phyloP scores from a whole-genome alignment of 1,284 basidiomycete genomes.

The Leccinum solheimii region DNA sequence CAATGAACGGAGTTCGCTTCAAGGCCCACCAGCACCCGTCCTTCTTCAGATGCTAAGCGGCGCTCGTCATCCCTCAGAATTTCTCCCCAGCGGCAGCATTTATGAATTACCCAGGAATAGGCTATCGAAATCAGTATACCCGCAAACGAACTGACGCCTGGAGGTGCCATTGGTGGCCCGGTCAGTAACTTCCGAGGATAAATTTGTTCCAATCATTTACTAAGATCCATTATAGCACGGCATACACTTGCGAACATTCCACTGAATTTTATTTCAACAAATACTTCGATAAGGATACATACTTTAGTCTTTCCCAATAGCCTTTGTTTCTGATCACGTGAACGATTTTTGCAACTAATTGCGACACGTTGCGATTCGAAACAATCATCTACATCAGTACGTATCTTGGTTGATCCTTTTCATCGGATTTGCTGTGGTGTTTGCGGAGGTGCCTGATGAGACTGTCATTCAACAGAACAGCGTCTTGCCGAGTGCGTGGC shows the following conservation, averaged over 20 bases:
- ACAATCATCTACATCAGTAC: conserved; percentile 12
- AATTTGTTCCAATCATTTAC: not conserved
- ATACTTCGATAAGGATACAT: no score
- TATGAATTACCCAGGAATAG: conserved; percentile 48
- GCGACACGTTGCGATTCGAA: conserved; percentile 16
- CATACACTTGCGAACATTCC: not conserved
- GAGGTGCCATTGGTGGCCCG: conserved; percentile 36
- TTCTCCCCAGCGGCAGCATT: conserved; percentile 47
- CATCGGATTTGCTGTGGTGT: conserved; percentile 35
- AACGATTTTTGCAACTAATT: no score
- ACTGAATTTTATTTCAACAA: no score
- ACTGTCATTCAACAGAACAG: conserved; percentile 23
- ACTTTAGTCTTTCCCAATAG: conserved; percentile 11
- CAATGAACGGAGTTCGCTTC: conserved; percentile 39
- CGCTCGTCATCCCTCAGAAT: conserved; percentile 39
- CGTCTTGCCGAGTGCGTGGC: conserved; percentile 23
- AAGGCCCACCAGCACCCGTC: conserved; percentile 43
- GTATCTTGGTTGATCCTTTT: conserved; percentile 1
- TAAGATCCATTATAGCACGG: conserved; percentile 27
- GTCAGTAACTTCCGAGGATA: conserved; percentile 29
- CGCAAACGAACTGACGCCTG: conserved; percentile 29
- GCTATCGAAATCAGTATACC: conserved; percentile 46
- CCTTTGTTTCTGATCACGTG: no score
- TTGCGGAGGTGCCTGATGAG: conserved; percentile 28
- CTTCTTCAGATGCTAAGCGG: conserved; percentile 56